Evolutionary conservation across 2,329 filamentous ascomycete genomes (phyloP).

Genomic region (Trichoderma arundinaceum): DNA sequence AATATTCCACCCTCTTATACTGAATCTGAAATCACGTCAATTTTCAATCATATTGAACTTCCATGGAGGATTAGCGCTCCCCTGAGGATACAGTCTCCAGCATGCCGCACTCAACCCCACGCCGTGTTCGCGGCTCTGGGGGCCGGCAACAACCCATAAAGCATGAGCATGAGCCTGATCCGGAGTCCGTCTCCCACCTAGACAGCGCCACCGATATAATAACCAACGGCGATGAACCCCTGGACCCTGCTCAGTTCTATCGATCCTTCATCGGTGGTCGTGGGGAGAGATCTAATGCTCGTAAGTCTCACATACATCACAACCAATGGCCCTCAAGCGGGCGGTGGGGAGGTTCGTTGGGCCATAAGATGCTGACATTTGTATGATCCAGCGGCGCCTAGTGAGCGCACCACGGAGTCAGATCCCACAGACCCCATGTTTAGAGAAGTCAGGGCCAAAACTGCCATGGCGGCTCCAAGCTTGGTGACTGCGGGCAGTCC

Average conservation of each 20-base stretch:
- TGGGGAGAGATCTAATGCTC: slow-evolving; percentile 46
- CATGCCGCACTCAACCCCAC: slow-evolving; percentile 38
- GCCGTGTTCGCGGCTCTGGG: slow-evolving; percentile 34
- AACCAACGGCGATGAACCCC: slow-evolving; percentile 36
- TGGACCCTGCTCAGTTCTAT: slow-evolving; percentile 32
- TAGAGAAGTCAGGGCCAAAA: slow-evolving; percentile 45
- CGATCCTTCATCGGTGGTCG: slow-evolving; percentile 40
- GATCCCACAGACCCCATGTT: slow-evolving; percentile 41
- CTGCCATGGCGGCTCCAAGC: slow-evolving; percentile 30
- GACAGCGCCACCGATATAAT: slow-evolving; percentile 22
- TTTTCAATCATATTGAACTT: background rate
- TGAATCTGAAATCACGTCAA: background rate
- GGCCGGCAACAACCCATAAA: slow-evolving; percentile 35
- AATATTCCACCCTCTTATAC: too few species aligned
- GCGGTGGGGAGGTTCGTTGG: background rate
- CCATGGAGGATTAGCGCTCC: slow-evolving; percentile 1
- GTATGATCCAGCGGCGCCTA: slow-evolving; percentile 45
- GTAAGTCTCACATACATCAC: slow-evolving; percentile 39
- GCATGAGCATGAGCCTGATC: too few species aligned
- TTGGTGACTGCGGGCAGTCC: slow-evolving; percentile 35
- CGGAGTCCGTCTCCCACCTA: slow-evolving; percentile 34
- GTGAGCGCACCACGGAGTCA: slow-evolving; percentile 45
- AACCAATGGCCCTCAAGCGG: background rate
- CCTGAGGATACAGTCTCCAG: background rate
- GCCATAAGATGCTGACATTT: slow-evolving; percentile 27